A percentile compares a stretch with the other conserved stretches of the same genome.
phyloP scores from a whole-genome alignment of 129 eudicot genomes.

The Pseudognaphalium luteoalbum region DNA sequence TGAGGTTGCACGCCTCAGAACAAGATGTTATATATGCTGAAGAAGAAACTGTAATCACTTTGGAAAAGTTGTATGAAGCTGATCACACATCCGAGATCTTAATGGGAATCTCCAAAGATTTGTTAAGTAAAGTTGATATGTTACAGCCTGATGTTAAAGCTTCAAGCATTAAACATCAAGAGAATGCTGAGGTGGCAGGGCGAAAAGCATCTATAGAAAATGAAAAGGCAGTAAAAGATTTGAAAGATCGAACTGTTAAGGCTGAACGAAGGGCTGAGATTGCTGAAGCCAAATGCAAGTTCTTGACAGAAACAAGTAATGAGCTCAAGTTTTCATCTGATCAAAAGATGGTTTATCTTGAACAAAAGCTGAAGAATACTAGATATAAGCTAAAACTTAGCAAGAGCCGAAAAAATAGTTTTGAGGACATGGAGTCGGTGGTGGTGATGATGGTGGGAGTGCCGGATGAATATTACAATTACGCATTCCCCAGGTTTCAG shows the following conservation, averaged over 20 bases:
- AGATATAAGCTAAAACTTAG: constrained; percentile 46
- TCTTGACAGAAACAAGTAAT: constrained; percentile 47
- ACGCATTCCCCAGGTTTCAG: constrained; percentile 32
- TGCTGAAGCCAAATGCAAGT: constrained; percentile 56
- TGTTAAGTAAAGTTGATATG: constrained; percentile 44
- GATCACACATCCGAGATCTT: constrained; percentile 69
- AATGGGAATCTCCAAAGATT: constrained; percentile 56
- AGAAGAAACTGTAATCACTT: constrained; percentile 54
- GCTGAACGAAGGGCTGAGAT: constrained; percentile 54
- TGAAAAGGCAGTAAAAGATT: constrained; percentile 22
- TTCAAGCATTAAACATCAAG: constrained; percentile 30
- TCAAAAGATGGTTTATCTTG: constrained; percentile 50
- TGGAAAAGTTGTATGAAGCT: constrained; percentile 65
- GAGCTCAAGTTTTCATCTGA: constrained; percentile 36
- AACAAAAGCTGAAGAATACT: constrained; percentile 62
- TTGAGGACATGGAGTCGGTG: constrained; percentile 31
- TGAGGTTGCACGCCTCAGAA: constrained; percentile 51
- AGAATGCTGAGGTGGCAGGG: background rate
- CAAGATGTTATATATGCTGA: constrained; percentile 60
- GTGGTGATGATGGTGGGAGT: constrained; percentile 39
- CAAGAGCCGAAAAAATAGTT: constrained; percentile 28
- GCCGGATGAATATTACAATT: constrained; percentile 22
- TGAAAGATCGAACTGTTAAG: constrained; percentile 28
- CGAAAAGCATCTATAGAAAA: constrained; percentile 2
- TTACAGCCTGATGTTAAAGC: constrained; percentile 43